Conservation (phyloP, 768 basidiomycete species). For the Boletus vermiculosoides region DNA sequence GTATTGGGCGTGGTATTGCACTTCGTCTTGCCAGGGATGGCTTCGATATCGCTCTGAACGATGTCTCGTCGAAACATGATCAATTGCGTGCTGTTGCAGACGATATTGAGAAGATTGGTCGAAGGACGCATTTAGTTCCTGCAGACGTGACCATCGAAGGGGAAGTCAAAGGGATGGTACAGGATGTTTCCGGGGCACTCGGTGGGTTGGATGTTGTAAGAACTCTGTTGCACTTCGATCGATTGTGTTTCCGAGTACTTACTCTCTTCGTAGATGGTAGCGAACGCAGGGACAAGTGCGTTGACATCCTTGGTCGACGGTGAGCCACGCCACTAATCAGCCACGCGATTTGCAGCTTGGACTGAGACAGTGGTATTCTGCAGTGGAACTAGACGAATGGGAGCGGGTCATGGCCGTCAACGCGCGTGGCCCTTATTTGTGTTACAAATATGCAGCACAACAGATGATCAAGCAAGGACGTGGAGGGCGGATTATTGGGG, state of each 20-base stretch:
- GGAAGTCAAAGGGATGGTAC: constrained; percentile 9
- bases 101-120: constrained; percentile 8
- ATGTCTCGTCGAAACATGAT: constrained; percentile 19
- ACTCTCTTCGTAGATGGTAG: constrained; percentile 13
- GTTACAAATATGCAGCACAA: constrained; percentile 59
- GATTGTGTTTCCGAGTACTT: too few species aligned
- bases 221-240: background rate
- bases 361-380: background rate
- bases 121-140: constrained; percentile 14
- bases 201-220: constrained; percentile 10
- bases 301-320: background rate
- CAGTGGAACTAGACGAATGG: background rate
- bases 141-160: constrained; percentile 11
- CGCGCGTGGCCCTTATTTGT: constrained; percentile 53
- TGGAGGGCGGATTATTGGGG: constrained; percentile 55
- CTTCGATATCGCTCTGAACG: constrained; percentile 32
- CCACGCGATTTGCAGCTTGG: rapidly evolving
- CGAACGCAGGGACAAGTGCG: constrained; percentile 9
- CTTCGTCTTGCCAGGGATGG: constrained; percentile 22
- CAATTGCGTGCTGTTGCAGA: constrained; percentile 11
- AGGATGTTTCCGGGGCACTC: background rate
- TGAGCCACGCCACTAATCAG: background rate
- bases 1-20: constrained; percentile 25
- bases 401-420: constrained; percentile 37
- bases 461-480: constrained; percentile 54